Percentiles rank a stretch among this genome's conserved stretches.
Evolutionary conservation across 2,329 filamentous ascomycete genomes (phyloP).

Genomic region (Claviceps humidiphila): DNA sequence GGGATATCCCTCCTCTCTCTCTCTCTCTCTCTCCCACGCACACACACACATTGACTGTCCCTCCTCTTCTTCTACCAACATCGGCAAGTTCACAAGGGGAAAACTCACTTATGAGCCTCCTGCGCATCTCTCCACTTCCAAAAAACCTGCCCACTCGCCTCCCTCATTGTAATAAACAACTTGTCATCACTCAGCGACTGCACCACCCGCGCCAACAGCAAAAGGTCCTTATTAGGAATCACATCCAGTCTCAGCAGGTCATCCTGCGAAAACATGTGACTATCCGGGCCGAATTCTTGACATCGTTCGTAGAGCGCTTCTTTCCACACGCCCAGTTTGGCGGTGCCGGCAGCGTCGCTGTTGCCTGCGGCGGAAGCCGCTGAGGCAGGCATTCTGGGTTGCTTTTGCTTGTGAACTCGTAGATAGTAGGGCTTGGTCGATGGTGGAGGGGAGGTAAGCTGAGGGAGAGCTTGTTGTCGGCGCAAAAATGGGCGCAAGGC

Average conservation of each 20-base stretch:
- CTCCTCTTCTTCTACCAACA: not conserved
- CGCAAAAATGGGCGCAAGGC: not conserved
- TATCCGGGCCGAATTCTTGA: conserved; percentile 32
- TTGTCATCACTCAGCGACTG: conserved; percentile 47
- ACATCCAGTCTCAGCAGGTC: conserved; percentile 44
- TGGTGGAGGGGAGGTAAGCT: not conserved
- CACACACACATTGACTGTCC: too few relatives aligned
- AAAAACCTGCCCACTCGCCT: conserved; percentile 25
- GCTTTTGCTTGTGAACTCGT: not conserved
- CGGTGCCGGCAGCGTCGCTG: conserved; percentile 20
- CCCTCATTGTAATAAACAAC: conserved; percentile 36
- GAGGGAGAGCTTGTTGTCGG: not conserved
- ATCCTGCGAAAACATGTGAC: conserved; percentile 42
- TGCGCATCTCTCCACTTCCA: conserved; percentile 47
- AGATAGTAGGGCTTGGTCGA: not conserved
- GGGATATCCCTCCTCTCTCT: not conserved
- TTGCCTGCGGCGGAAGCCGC: conserved; percentile 13
- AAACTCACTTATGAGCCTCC: conserved; percentile 47
- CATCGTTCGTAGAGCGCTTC: conserved; percentile 43
- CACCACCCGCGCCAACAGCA: conserved; percentile 40
- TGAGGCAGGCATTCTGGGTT: conserved; percentile 16
- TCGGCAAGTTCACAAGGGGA: not conserved
- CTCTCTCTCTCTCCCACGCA: too few relatives aligned
- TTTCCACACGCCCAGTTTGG: conserved; percentile 39
- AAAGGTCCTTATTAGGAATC: conserved; percentile 42